These are phyloP conservation scores for Phoma sp. DNA, from an alignment of 2,329 filamentous ascomycete genomes.

Conservation along the genomic window DNA sequence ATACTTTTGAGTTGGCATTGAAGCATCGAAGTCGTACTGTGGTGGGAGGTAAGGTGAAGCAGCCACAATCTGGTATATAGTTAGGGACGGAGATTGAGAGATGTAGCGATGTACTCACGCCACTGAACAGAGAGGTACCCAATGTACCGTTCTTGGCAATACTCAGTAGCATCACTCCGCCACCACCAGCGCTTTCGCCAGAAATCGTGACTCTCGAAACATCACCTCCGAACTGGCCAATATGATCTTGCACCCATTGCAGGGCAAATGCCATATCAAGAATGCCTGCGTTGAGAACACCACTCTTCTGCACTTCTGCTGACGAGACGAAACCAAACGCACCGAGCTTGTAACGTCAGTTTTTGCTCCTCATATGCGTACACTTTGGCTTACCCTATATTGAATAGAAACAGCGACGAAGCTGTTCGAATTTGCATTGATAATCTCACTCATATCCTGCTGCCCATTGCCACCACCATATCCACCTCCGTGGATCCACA, in stretches of 20 bases:
- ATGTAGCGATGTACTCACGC: too few relatives aligned
- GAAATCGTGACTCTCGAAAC: slow-evolving; percentile 37
- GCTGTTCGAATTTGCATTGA: slow-evolving; percentile 56
- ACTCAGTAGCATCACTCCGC: slow-evolving; percentile 48
- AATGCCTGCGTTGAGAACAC: slow-evolving; percentile 46
- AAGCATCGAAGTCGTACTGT: slow-evolving; percentile 60
- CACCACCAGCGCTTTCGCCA: slow-evolving; percentile 49
- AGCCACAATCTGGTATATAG: too few relatives aligned
- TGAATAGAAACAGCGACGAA: slow-evolving; percentile 60
- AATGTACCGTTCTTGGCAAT: slow-evolving; percentile 44
- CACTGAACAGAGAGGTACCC: slow-evolving; percentile 44
- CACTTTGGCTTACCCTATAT: slow-evolving; percentile 54
- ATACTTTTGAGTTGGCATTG: slow-evolving; percentile 56
- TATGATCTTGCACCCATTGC: slow-evolving; percentile 59
- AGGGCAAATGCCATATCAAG: slow-evolving; percentile 59
- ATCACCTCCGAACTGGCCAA: slow-evolving; percentile 61
- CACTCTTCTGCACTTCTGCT: slow-evolving; percentile 41
- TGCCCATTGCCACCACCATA: slow-evolving; percentile 50
- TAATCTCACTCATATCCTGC: slow-evolving; percentile 49
- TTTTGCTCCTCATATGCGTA: too few relatives aligned
- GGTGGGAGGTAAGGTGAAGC: slow-evolving; percentile 63
- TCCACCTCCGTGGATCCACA: slow-evolving; percentile 39
- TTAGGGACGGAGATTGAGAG: too few relatives aligned
- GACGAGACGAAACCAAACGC: slow-evolving; percentile 55
- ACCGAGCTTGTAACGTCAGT: too few relatives aligned